Conservation (phyloP, 345 rosid genomes). For the Passiflora organensis region DNA sequence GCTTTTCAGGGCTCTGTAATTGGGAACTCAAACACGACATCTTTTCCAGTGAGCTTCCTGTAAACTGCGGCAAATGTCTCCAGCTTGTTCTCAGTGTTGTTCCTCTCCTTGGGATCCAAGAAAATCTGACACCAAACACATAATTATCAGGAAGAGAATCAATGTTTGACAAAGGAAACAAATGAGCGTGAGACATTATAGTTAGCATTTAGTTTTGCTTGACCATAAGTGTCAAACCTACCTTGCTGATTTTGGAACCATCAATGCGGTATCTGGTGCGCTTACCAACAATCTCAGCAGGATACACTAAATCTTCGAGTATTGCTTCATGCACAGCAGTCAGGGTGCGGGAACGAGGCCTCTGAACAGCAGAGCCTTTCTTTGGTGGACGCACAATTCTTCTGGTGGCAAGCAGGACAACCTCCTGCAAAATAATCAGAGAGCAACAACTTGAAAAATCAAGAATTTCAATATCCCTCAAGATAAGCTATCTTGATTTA, state of each 20-base stretch:
- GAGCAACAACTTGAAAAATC: neutral
- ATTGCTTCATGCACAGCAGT: conserved; percentile 78
- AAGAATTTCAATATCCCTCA: too few species aligned
- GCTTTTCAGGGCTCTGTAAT: conserved; percentile 44
- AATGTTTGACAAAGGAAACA: neutral
- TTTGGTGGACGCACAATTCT: conserved; percentile 84
- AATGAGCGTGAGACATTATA: too few species aligned
- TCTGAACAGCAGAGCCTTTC: conserved; percentile 86
- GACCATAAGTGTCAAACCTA: neutral
- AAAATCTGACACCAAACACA: conserved; percentile 40
- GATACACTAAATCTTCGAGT: conserved; percentile 77
- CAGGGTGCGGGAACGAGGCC: conserved; percentile 77
- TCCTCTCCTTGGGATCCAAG: conserved; percentile 74
- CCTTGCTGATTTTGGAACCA: conserved; percentile 77
- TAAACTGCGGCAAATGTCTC: conserved; percentile 70
- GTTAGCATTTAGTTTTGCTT: too few species aligned
- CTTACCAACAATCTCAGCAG: conserved; percentile 92
- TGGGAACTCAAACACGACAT: conserved; percentile 84
- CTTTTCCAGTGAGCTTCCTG: conserved; percentile 82
- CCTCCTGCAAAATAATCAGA: conserved; percentile 42
- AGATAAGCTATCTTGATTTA: too few species aligned
- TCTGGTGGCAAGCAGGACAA: conserved; percentile 61
- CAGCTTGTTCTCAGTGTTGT: conserved; percentile 76
- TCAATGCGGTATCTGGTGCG: conserved; percentile 67
- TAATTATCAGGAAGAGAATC: too few species aligned